Evolutionary conservation across 768 basidiomycete species (phyloP).

Genomic region (Mycena crocata): DNA sequence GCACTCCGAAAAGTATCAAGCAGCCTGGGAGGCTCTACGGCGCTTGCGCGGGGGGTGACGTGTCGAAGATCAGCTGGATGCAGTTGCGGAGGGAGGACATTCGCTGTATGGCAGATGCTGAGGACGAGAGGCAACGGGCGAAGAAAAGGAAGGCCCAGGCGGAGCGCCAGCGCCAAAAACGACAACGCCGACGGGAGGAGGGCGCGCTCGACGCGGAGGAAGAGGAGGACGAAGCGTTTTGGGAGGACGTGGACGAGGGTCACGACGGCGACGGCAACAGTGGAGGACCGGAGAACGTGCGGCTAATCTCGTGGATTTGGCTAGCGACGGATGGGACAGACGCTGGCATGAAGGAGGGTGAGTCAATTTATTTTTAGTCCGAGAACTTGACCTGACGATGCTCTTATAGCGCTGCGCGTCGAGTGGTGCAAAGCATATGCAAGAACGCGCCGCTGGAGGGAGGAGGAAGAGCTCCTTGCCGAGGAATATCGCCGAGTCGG

Average conservation of each 20-base stretch:
- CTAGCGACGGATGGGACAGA: slow-evolving; percentile 3
- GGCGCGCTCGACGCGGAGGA: background rate
- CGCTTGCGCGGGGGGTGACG: background rate
- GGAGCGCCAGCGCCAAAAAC: background rate
- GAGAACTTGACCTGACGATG: background rate
- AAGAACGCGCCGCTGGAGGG: slow-evolving; percentile 16
- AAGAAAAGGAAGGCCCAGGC: background rate
- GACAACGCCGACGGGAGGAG: background rate
- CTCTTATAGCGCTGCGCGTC: slow-evolving; percentile 20
- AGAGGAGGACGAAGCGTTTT: too few species aligned
- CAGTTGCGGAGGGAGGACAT: slow-evolving; percentile 10
- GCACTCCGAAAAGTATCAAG: slow-evolving; percentile 26
- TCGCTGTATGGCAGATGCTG: slow-evolving; percentile 16
- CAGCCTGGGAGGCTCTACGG: slow-evolving; percentile 17
- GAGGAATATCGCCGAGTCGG: slow-evolving; percentile 22
- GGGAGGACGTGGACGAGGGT: background rate
- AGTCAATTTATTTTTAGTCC: accelerated
- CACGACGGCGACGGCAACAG: background rate
- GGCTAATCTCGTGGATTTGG: slow-evolving; percentile 25
- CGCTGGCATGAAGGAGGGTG: slow-evolving; percentile 15
- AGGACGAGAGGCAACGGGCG: background rate
- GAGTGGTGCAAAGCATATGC: slow-evolving; percentile 30
- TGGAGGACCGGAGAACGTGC: background rate
- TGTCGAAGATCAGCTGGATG: background rate
- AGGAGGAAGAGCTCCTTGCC: slow-evolving; percentile 24